Base-by-base conservation (phyloP, 441 rosid genomes). In the Isatis lusitanica region DNA sequence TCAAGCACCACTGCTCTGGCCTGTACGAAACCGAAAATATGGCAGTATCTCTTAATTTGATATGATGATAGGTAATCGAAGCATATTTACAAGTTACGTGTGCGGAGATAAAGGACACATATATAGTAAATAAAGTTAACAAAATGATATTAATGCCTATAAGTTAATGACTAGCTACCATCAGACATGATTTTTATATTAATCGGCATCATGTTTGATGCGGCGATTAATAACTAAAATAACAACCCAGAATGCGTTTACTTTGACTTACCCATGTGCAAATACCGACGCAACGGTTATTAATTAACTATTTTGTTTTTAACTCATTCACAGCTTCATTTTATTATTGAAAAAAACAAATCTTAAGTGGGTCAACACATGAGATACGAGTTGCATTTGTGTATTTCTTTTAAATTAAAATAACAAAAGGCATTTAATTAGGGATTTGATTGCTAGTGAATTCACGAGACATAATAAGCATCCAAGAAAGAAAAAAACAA, bases 181-280 rank as follows among this genome's bases (percentile, higher is more conserved):
- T 72, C 66, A 66, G 74, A 77, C 80, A 66, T 4, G 51, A 67
- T 72, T 66, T 66, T 31, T 77, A 61, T 66, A 53, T 24, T 26
- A 67, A 60, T 66, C 55, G 47, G 77, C 59, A 66, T 72, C 21
- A 72, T 72, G 77, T 72, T 77, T 72, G 74, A 72, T 72, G 73
- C 80, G 80, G 77, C 80, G 76, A 60, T 66, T 53, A 72, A 77
- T 66, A 61, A 60, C 30, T 77, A 66, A 66, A 77, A 26, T 72
- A 77, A 46, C 60, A 66, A 60, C 73, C 26, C 68, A 58, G 57
- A 59, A 59, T 60, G 76, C 76, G 73, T 77, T 77, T 77, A 72
- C 80, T 77, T 77, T 72, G 80, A 77, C 80, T 60, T 60, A 72
- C 52, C 74, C 80, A 77, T 77, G 77, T 77, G 80, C 74, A 66